Evolutionary conservation across 495 filamentous ascomycete species (phyloP).

Genomic region (Parachaetomium inaequale): DNA sequence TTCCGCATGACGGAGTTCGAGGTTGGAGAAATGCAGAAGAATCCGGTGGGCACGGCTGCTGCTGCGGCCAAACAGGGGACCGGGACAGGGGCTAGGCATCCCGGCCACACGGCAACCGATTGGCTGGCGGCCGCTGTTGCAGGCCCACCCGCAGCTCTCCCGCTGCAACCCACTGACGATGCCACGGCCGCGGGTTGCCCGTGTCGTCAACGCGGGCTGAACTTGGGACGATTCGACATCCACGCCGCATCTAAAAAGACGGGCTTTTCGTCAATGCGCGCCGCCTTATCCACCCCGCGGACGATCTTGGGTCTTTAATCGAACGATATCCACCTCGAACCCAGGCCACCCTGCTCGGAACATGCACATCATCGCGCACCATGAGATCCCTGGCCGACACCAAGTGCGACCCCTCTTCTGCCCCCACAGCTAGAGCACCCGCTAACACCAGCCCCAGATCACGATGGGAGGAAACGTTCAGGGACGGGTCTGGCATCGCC

Average conservation of each 20-base stretch:
- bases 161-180: conserved; percentile 13
- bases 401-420: conserved; percentile 12
- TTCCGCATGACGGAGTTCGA: conserved; percentile 6
- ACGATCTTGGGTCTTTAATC: background rate
- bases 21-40: background rate
- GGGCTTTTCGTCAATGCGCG: background rate
- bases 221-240: conserved; percentile 4
- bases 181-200: background rate
- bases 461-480: conserved; percentile 65
- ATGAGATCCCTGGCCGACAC: conserved; percentile 17
- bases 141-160: conserved; percentile 4
- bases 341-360: background rate
- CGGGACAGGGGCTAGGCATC: conserved; percentile 3
- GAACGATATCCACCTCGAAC: background rate
- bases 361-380: background rate
- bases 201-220: background rate
- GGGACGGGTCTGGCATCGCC: conserved; percentile 54
- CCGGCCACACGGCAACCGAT: conserved; percentile 11
- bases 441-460: conserved; percentile 31
- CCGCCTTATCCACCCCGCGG: background rate
- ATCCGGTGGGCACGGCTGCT: conserved; percentile 16
- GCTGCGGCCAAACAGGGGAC: conserved; percentile 14
- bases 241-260: background rate
- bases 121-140: conserved; percentile 6
- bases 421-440: background rate